Conservation (phyloP, 106 monocot genomes). For the Platanthera zijinensis region DNA sequence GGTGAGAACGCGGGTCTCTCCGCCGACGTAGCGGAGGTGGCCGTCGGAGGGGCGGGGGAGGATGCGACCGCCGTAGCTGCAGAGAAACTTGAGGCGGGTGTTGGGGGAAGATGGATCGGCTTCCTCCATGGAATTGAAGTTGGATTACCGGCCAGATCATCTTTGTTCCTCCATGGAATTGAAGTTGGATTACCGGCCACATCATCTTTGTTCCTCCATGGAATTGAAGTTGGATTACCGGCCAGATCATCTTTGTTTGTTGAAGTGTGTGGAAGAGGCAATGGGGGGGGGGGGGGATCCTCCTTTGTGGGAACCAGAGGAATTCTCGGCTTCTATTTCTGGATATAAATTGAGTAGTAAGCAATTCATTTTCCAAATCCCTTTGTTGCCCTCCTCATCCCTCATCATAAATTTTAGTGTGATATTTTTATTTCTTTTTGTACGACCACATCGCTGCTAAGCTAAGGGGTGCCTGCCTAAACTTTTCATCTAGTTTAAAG, state of each 20-base stretch:
- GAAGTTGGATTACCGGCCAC: not conserved
- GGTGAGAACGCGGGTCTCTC: slow-evolving; percentile 44
- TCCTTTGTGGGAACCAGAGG: too few species aligned
- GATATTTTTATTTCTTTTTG: too few species aligned
- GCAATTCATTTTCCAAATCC: too few species aligned
- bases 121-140: not conserved
- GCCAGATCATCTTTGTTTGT: not conserved
- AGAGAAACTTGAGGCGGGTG: slow-evolving; percentile 39
- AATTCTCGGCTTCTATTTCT: too few species aligned
- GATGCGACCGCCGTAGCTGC: slow-evolving; percentile 58
- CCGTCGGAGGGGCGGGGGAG: slow-evolving; percentile 52
- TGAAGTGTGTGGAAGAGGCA: too few species aligned
- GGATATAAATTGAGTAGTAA: too few species aligned
- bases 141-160: not conserved
- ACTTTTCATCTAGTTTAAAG: too few species aligned
- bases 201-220: not conserved
- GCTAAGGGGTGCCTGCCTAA: not conserved
- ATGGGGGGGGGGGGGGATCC: too few species aligned
- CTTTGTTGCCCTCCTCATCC: too few species aligned
- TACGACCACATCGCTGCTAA: not conserved
- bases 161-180: not conserved
- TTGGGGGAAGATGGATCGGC: slow-evolving; percentile 6
- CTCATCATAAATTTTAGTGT: too few species aligned
- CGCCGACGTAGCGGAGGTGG: slow-evolving; percentile 47
- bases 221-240: not conserved